These are phyloP conservation scores for Epichloe baconii DNA, from an alignment of 2,329 filamentous ascomycete genomes.

Conservation along the genomic window DNA sequence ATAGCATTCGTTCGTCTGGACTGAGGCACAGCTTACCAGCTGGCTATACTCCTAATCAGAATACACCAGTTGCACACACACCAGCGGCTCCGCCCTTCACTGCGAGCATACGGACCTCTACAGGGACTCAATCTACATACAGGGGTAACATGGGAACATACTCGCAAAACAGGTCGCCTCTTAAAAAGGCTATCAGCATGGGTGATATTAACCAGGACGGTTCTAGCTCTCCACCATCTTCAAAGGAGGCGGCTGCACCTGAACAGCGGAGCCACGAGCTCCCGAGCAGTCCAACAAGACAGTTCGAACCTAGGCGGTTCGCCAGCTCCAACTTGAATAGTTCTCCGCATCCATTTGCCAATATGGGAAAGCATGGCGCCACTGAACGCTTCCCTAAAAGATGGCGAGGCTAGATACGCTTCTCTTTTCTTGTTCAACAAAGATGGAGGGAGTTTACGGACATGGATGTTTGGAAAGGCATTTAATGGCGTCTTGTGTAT, in stretches of 20 bases:
- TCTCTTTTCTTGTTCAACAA: not conserved
- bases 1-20: slow-evolving; percentile 15
- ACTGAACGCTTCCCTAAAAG: slow-evolving; percentile 28
- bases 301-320: slow-evolving; percentile 17
- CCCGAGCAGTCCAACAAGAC: slow-evolving; percentile 29
- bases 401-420: slow-evolving; percentile 1
- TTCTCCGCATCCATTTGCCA: slow-evolving; percentile 26
- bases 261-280: slow-evolving; percentile 33
- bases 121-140: slow-evolving; percentile 19
- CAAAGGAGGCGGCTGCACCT: slow-evolving; percentile 46
- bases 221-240: slow-evolving; percentile 39
- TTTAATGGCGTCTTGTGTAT: slow-evolving; percentile 3
- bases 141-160: slow-evolving; percentile 74
- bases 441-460: not conserved
- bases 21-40: slow-evolving; percentile 23
- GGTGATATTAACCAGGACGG: slow-evolving; percentile 36
- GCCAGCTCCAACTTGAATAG: slow-evolving; percentile 12
- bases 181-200: slow-evolving; percentile 69
- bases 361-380: slow-evolving; percentile 21
- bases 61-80: not conserved
- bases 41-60: slow-evolving; percentile 10
- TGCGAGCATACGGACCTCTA: slow-evolving; percentile 9
- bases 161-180: slow-evolving; percentile 66
- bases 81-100: slow-evolving; percentile 16
- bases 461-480: not conserved